Evolutionary conservation across 2,329 filamentous ascomycete species (phyloP).

Genomic region (Achaetomium macrosporum): DNA sequence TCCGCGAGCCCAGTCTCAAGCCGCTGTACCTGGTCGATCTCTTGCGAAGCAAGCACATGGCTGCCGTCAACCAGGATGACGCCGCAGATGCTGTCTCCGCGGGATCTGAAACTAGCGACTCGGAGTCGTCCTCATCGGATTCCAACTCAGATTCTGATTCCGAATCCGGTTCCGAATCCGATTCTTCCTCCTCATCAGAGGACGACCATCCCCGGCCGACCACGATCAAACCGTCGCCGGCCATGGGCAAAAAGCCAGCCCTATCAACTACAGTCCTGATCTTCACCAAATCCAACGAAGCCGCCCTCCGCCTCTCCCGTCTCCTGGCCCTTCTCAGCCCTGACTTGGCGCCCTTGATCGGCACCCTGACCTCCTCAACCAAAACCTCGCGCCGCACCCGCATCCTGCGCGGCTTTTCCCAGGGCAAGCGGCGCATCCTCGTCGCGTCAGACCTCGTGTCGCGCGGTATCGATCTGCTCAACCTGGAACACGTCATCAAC

Average conservation of each 20-base stretch:
- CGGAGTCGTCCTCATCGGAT: constrained; percentile 23
- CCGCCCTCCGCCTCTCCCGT: constrained; percentile 77
- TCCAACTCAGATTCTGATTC: constrained; percentile 32
- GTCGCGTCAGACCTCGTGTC: constrained; percentile 92
- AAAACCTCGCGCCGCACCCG: constrained; percentile 65
- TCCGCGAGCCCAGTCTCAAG: constrained; percentile 65
- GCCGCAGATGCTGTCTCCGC: constrained; percentile 33
- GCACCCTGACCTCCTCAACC: constrained; percentile 71
- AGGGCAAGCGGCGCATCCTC: constrained; percentile 62
- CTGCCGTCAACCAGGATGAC: constrained; percentile 21
- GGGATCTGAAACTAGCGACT: constrained; percentile 26
- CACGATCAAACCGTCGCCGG: constrained; percentile 15
- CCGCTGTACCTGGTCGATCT: constrained; percentile 81
- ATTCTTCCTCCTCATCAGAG: constrained; percentile 19
- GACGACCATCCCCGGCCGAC: constrained; percentile 17
- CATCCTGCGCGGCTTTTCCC: constrained; percentile 60
- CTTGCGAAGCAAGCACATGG: constrained; percentile 52
- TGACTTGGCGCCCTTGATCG: constrained; percentile 49
- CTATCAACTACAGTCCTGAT: constrained; percentile 57
- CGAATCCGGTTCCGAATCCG: constrained; percentile 31
- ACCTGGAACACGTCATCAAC: constrained; percentile 80
- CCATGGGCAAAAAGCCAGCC: constrained; percentile 6
- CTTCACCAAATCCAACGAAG: constrained; percentile 87
- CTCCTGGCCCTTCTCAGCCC: constrained; percentile 65
- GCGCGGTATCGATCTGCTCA: constrained; percentile 77